Base-by-base conservation (phyloP, 2,329 filamentous ascomycete species). In the Penicillium sp. region DNA sequence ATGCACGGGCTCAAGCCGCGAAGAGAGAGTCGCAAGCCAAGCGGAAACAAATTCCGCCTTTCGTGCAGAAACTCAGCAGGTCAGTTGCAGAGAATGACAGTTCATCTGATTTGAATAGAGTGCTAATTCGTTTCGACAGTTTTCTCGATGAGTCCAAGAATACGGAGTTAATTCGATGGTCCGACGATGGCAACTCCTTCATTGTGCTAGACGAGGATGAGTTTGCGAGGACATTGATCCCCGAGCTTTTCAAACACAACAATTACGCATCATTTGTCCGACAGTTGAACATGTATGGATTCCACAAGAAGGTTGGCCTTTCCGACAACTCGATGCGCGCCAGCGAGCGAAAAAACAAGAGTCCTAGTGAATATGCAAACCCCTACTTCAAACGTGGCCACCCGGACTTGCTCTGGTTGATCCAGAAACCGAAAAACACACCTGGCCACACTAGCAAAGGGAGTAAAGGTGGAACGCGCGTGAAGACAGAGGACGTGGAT, bases 311-410 rank as follows among this genome's bases (percentile, higher is more conserved):
- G 41, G 90, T 94, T 4, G 90, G 90, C 4, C 82, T 99, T 18
- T 96, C 92, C 4, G 94, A 99, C 74, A 97, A 97, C 70, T 97
- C 92, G 0, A 95, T 99, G 89, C 89, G 94, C 63, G 92, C 95
- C 6, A 97, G 92, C 70, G 94, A 97, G 77, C 88, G 92, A 58
- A 96, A 97, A 73, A 93, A 93, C 71, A 99, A 99, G 78, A 96
- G 92, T 55, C 94, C 94, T 0, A 97, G 92, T 81, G 94, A 97
- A 80, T 99, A 99, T 73, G 92, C 90, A 64, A 97, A 99, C 72
- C 91, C 91, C 9, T 99, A 92, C 76, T 99, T 99, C 76, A 90
- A 92, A 65, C 89, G 92, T 44, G 93, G 92, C 4, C 88, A 96
- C 63, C 92, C 92, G 4, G 95, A 97, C 72, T 79, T 99, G 46